Conservation (phyloP, 1,284 basidiomycete species). For the Ceratobasidium theobromae region DNA sequence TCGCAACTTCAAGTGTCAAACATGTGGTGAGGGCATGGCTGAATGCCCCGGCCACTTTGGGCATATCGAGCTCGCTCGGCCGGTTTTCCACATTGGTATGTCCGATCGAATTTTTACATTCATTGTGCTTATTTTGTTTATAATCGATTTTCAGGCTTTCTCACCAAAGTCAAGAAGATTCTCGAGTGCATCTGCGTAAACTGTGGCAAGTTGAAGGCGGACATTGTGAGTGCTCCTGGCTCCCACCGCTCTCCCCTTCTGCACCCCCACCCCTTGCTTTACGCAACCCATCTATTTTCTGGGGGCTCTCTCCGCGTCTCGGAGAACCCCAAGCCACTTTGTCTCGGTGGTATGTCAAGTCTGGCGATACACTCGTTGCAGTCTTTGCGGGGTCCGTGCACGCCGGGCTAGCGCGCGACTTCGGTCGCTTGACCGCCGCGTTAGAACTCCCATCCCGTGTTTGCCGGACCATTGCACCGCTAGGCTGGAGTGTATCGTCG, state of each 20-base stretch:
- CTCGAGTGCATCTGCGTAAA: slow-evolving; percentile 98
- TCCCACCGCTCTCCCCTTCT: slow-evolving; percentile 71
- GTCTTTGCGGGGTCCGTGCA: slow-evolving; percentile 58
- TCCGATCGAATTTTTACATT: neutral
- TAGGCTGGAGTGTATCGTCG: slow-evolving; percentile 56
- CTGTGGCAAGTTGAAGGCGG: slow-evolving; percentile 96
- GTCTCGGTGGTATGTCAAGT: slow-evolving; percentile 47
- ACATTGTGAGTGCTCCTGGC: slow-evolving; percentile 74
- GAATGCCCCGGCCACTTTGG: slow-evolving; percentile 99
- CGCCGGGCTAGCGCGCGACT: slow-evolving; percentile 57
- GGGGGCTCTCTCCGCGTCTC: slow-evolving; percentile 83
- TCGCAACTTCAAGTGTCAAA: slow-evolving; percentile 99
- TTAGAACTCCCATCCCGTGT: slow-evolving; percentile 53
- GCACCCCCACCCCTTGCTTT: slow-evolving; percentile 50
- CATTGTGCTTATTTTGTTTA: neutral
- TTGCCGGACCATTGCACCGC: slow-evolving; percentile 44
- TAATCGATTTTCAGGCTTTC: slow-evolving; percentile 67
- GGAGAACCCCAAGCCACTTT: slow-evolving; percentile 87
- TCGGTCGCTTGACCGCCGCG: slow-evolving; percentile 89
- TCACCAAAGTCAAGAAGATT: slow-evolving; percentile 99
- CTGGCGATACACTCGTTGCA: slow-evolving; percentile 52
- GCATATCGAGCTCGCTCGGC: slow-evolving; percentile 94
- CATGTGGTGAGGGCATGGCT: slow-evolving; percentile 97
- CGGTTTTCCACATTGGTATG: slow-evolving; percentile 94
- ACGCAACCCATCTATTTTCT: slow-evolving; percentile 62